Evolutionary conservation across 2,329 filamentous ascomycete species (phyloP).

Genomic region (Fusarium verrucosum): DNA sequence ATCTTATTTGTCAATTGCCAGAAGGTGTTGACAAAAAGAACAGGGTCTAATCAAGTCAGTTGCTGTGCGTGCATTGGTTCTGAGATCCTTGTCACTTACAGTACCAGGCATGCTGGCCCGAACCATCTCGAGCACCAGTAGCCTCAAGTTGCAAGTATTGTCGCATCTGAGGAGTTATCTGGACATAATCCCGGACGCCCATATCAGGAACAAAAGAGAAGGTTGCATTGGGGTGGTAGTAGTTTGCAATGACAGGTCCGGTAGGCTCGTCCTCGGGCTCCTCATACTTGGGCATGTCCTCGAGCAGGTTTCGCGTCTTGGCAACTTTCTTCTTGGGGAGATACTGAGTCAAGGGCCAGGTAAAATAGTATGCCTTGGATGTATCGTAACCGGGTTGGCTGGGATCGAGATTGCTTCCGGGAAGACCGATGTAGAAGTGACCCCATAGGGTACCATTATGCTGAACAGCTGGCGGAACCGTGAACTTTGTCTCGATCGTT

Average conservation of each 20-base stretch:
- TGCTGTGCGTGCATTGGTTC: not conserved
- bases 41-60: slow-evolving; percentile 63
- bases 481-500: slow-evolving; percentile 78
- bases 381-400: slow-evolving; percentile 75
- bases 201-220: slow-evolving; percentile 85
- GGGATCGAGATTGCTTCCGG: slow-evolving; percentile 81
- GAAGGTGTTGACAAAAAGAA: slow-evolving; percentile 94
- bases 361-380: slow-evolving; percentile 81
- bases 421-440: slow-evolving; percentile 87
- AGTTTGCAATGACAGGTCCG: slow-evolving; percentile 79
- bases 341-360: slow-evolving; percentile 87
- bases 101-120: slow-evolving; percentile 93
- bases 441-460: slow-evolving; percentile 94
- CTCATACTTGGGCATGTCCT: slow-evolving; percentile 52
- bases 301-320: slow-evolving; percentile 90
- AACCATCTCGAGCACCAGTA: slow-evolving; percentile 81
- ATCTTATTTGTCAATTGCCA: slow-evolving; percentile 96
- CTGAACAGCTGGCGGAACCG: slow-evolving; percentile 81
- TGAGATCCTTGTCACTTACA: slow-evolving; percentile 51
- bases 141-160: slow-evolving; percentile 83
- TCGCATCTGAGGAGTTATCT: slow-evolving; percentile 76
- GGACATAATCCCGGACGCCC: slow-evolving; percentile 73
- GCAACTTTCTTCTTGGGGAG: slow-evolving; percentile 87
- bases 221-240: slow-evolving; percentile 95
- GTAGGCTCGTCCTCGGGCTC: slow-evolving; percentile 63